Base-by-base conservation (phyloP, 2,329 filamentous ascomycete genomes). In the Diaporthe eres region DNA sequence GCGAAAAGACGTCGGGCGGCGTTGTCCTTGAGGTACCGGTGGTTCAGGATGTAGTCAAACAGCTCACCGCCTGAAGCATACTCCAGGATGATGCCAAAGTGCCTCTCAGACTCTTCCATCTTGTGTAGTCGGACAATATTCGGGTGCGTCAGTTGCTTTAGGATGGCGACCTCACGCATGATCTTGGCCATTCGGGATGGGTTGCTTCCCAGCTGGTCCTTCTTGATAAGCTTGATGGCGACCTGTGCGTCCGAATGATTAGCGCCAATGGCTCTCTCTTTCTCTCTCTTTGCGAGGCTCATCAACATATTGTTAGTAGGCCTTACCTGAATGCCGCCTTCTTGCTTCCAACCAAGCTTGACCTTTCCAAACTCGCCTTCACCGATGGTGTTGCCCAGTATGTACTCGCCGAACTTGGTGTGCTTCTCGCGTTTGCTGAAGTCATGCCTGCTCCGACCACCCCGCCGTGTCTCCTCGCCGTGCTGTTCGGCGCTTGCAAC, bases 301-400 rank as follows among this genome's bases (percentile, higher is more conserved):
- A n/a, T 42, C 25, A n/a, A 42, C 55, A 39, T 77, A 8, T 47
- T 85, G 79, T 25, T 3, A 37, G 39, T 17, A 31, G 31, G 12
- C 39, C 75, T 71, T 86, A 93, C 92, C 87, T 96, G 93, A 68
- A 98, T 94, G 78, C 93, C 96, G 76, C 95, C 96, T 84, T 98
- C 96, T 83, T 95, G 94, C 85, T 98, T 98, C 97, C 97, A 99
- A 37, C 97, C 97, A 82, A 98, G 92, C 85, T 98, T 98, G 81
- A 99, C 97, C 84, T 99, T 99, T 79, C 97, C 97, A 83, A 99
- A 99, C 85, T 99, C 97, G 77, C 97, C 97, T 87, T 99, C 97
- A 68, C 97, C 97, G 68, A 99, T 93, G 3, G 96, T 98, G 84
- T 98, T 96, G 49, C 97, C 97, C 4, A 99, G 90, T 77, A 98